Base-by-base conservation (phyloP, 352 stramenopile genomes). In the Pythium rhizo-oryzae region DNA sequence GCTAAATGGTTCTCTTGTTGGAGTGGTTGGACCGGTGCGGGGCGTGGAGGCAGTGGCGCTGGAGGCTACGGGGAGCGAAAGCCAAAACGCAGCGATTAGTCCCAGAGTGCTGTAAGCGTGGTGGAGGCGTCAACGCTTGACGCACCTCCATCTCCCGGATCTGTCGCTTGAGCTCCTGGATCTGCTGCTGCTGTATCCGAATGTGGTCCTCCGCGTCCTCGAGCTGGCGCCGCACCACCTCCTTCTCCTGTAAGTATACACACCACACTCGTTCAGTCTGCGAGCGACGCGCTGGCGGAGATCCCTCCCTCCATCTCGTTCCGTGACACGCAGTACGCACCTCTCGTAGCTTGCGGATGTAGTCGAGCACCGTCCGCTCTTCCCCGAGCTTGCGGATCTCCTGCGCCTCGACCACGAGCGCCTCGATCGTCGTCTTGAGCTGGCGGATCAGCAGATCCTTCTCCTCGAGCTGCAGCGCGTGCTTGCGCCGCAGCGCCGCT, bases 141-240 rank as follows among this genome's bases (percentile, higher is more conserved):
- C 58, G 13, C 8, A 67, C 71, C 16, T 75, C 61, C 65, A 89
- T 74, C 16, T 72, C 66, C 28, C 84, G 80, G 41, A 96, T 88
- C 66, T 94, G 80, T 5, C 70, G 63, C 62, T 96, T 96, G 47
- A 96, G 79, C 46, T 85, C 80, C 16, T 89, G 65, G n/a, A 94
- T 77, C 68, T 93, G 85, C 46, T 85, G 72, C 56, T 93, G 75
- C 65, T 96, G 88, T 59, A 81, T 80, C 53, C 80, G 78, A 44
- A 94, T 94, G 71, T 91, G 74, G 47, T 94, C 83, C 39, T 91
- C 84, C 0, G 86, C 80, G 55, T 96, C 88, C 25, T 92, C 84
- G 24, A 96, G 64, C 56, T 91, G 78, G 25, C 78, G 80, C 52
- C 89, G 72, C 15, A 92, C 72, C 19, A 89, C 68, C 0, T 68